Evolutionary conservation across 2,329 filamentous ascomycete genomes (phyloP).

Genomic region (Xylariaceae sp.): DNA sequence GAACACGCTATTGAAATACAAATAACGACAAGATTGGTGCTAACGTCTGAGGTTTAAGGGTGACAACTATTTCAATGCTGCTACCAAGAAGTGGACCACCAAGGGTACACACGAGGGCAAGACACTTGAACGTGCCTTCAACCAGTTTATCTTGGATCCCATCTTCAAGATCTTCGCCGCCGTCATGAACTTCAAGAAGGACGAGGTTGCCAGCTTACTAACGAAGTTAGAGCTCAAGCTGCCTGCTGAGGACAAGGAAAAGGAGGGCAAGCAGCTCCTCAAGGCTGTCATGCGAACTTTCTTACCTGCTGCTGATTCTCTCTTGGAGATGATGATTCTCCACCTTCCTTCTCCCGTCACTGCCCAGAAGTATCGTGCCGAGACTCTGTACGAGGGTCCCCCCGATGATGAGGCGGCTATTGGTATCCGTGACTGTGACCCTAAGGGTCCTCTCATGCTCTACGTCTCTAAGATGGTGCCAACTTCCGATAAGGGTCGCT

Average conservation of each 20-base stretch:
- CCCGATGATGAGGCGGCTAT: constrained; percentile 89
- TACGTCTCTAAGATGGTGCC: constrained; percentile 99
- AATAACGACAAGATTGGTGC: constrained; percentile 27
- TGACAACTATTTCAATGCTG: constrained; percentile 99
- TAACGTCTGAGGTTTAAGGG: constrained; percentile 53
- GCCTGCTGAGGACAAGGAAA: constrained; percentile 80
- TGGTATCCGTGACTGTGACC: constrained; percentile 97
- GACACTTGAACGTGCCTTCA: constrained; percentile 96
- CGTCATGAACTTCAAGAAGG: constrained; percentile 99
- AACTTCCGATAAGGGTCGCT: constrained; percentile 98
- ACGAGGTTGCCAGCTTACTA: constrained; percentile 81
- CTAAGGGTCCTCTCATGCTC: constrained; percentile 98
- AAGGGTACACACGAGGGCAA: constrained; percentile 82
- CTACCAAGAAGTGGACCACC: constrained; percentile 99
- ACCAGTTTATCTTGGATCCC: constrained; percentile 98
- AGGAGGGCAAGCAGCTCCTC: constrained; percentile 96
- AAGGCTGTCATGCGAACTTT: constrained; percentile 99
- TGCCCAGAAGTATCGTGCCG: constrained; percentile 96
- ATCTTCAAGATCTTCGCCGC: constrained; percentile 99
- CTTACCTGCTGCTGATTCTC: constrained; percentile 95
- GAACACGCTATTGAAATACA: not conserved
- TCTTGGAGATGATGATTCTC: constrained; percentile 99
- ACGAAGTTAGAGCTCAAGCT: constrained; percentile 98
- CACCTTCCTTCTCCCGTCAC: constrained; percentile 96
- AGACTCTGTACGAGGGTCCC: constrained; percentile 99